These are phyloP conservation scores for Inga laurina DNA, from an alignment of 306 rosid genomes.

Conservation along the genomic window DNA sequence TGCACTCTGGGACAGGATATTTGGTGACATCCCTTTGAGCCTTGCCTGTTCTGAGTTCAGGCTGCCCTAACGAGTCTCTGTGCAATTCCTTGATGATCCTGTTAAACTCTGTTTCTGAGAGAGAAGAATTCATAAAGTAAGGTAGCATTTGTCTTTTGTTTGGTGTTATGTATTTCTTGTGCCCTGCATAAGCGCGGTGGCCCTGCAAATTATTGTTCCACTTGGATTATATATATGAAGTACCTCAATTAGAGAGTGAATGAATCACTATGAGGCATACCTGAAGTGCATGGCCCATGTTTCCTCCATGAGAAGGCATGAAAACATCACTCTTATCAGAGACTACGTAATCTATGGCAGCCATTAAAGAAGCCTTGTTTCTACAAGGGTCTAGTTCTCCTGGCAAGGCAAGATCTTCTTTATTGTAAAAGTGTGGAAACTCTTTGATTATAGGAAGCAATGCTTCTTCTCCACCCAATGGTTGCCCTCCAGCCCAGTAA, in stretches of 20 bases:
- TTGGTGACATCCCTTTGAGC: constrained; percentile 82
- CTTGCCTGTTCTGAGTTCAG: constrained; percentile 75
- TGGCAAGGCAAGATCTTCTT: constrained; percentile 84
- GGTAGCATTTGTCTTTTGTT: constrained; percentile 94
- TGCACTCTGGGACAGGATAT: constrained; percentile 85
- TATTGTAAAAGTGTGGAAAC: constrained; percentile 73
- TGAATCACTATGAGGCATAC: constrained; percentile 37
- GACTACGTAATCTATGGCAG: constrained; percentile 91
- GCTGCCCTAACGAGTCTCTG: constrained; percentile 82
- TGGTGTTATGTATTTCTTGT: constrained; percentile 93
- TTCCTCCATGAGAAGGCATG: constrained; percentile 99
- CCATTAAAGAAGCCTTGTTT: constrained; percentile 84
- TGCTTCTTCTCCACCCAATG: constrained; percentile 87
- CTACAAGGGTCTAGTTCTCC: constrained; percentile 81
- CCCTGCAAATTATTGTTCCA: constrained; percentile 53
- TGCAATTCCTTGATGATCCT: constrained; percentile 70
- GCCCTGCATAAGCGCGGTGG: constrained; percentile 91
- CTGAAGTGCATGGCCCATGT: constrained; percentile 98
- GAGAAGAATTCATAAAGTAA: constrained; percentile 66
- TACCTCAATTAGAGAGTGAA: not conserved
- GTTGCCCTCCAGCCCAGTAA: constrained; percentile 96
- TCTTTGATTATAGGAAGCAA: constrained; percentile 60
- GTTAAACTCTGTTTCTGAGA: constrained; percentile 75
- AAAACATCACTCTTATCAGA: constrained; percentile 86
- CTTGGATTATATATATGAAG: not conserved